Evolutionary conservation across 1,284 basidiomycete genomes (phyloP).

Genomic region (Kalmanozyma brasiliensis): DNA sequence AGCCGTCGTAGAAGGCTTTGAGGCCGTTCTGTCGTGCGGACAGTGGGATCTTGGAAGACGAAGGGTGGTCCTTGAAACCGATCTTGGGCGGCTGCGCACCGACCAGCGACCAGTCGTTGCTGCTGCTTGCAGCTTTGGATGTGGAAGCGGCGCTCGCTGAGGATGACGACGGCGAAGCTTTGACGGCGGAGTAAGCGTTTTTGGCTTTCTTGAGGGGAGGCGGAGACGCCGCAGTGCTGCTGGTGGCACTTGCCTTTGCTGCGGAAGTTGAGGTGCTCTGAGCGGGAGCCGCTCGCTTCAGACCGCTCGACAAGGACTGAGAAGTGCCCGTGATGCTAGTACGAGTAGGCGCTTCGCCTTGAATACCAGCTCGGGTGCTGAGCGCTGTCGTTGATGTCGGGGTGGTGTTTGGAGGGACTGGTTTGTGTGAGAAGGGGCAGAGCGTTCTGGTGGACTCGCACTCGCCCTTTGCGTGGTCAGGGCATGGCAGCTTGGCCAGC

Average conservation of each 20-base stretch:
- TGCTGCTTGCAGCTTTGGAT: constrained; percentile 3
- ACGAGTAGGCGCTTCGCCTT: constrained; percentile 1
- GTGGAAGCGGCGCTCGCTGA: constrained; percentile 1
- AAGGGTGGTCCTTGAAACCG: constrained; percentile 41
- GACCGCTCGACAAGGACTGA: background rate
- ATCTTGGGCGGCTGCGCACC: constrained; percentile 41
- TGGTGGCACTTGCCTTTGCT: background rate
- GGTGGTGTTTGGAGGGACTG: background rate
- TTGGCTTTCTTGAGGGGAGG: constrained; percentile 45
- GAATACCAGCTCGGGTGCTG: constrained; percentile 7
- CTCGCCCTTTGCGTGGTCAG: constrained; percentile 48
- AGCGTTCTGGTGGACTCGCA: constrained; percentile 37
- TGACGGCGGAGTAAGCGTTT: constrained; percentile 37
- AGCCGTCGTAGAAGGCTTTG: constrained; percentile 46
- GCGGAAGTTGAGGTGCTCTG: constrained; percentile 3
- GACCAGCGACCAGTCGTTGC: constrained; percentile 42
- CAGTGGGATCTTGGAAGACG: constrained; percentile 43
- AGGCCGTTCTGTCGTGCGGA: constrained; percentile 47
- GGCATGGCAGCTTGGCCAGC: constrained; percentile 52
- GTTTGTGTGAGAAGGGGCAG: constrained; percentile 54
- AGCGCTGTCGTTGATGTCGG: constrained; percentile 11
- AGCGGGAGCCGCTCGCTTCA: constrained; percentile 22
- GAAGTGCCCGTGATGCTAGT: background rate
- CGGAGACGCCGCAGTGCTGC: constrained; percentile 8
- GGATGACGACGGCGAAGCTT: constrained; percentile 7